A percentile compares a stretch with the other conserved stretches of the same genome.
These are phyloP conservation scores for Diaporthe citriasiana DNA, from an alignment of 2,329 filamentous ascomycete species.

Conservation along the genomic window DNA sequence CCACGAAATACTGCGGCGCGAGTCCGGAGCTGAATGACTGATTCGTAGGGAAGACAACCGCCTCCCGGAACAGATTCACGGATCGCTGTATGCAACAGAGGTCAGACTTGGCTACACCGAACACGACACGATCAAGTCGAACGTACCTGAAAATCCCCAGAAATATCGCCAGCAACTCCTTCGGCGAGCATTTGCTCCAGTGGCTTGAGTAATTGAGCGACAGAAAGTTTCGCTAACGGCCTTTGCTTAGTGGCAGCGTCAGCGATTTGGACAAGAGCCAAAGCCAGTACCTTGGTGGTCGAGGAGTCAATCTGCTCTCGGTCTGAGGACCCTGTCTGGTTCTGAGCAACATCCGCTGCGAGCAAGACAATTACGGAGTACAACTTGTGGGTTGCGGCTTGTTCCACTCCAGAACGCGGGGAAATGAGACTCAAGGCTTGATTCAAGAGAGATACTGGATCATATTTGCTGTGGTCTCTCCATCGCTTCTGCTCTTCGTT, in stretches of 20 bases:
- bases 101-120: constrained; percentile 17
- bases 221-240: constrained; percentile 47
- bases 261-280: constrained; percentile 47
- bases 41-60: neutral
- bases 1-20: constrained; percentile 28
- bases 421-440: constrained; percentile 48
- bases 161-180: neutral
- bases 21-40: constrained; percentile 29
- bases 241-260: constrained; percentile 45
- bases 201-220: constrained; percentile 45
- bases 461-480: constrained; percentile 49
- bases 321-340: constrained; percentile 41
- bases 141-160: constrained; percentile 35
- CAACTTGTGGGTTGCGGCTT: constrained; percentile 46
- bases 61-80: constrained; percentile 32
- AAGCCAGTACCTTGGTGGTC: constrained; percentile 43
- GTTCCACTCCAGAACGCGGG: constrained; percentile 38
- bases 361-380: constrained; percentile 47
- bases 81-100: constrained; percentile 21
- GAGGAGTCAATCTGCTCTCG: constrained; percentile 41
- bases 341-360: constrained; percentile 45
- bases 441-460: constrained; percentile 55
- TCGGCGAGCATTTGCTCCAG: constrained; percentile 23
- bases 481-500: constrained; percentile 57
- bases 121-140: constrained; percentile 11